Percentiles rank a stretch among this genome's conserved stretches.
phyloP scores from a whole-genome alignment of 352 stramenopile species.

The Pythium oligandrum region DNA sequence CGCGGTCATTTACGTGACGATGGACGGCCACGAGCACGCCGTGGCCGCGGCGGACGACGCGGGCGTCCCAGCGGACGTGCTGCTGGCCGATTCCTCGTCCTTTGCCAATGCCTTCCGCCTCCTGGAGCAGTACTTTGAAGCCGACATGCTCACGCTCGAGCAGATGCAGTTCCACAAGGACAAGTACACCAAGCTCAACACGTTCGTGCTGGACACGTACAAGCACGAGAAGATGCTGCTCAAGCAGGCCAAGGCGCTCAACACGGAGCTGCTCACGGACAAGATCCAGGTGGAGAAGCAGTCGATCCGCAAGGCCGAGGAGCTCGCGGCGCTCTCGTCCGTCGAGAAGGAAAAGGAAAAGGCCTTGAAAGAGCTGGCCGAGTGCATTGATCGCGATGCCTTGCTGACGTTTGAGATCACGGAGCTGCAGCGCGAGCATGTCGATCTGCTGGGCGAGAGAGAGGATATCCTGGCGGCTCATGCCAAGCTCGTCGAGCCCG shows the following conservation, averaged over 20 bases:
- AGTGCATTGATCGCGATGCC: conserved; percentile 74
- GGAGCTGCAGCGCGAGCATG: conserved; percentile 79
- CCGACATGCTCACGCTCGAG: conserved; percentile 75
- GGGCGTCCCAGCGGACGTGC: conserved; percentile 17
- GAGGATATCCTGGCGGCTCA: conserved; percentile 76
- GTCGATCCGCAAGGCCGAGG: conserved; percentile 77
- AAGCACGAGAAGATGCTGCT: conserved; percentile 79
- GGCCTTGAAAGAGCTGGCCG: conserved; percentile 68
- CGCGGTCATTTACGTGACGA: conserved; percentile 9
- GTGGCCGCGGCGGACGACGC: conserved; percentile 9
- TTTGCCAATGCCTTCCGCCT: conserved; percentile 68
- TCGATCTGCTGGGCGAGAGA: conserved; percentile 65
- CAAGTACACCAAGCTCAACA: conserved; percentile 68
- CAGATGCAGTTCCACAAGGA: conserved; percentile 80
- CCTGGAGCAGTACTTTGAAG: conserved; percentile 82
- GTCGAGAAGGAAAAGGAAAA: conserved; percentile 81
- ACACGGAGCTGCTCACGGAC: conserved; percentile 76
- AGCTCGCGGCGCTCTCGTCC: conserved; percentile 61
- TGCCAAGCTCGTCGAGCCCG: conserved; percentile 78
- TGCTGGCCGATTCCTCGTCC: conserved; percentile 42
- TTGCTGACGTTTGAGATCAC: conserved; percentile 85
- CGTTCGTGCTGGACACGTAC: conserved; percentile 70
- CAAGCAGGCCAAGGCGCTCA: conserved; percentile 78
- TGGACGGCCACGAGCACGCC: conserved; percentile 11
- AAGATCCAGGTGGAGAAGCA: conserved; percentile 88